Evolutionary conservation across 495 filamentous ascomycete species (phyloP).

Genomic region (Lasiosphaeria miniovina): DNA sequence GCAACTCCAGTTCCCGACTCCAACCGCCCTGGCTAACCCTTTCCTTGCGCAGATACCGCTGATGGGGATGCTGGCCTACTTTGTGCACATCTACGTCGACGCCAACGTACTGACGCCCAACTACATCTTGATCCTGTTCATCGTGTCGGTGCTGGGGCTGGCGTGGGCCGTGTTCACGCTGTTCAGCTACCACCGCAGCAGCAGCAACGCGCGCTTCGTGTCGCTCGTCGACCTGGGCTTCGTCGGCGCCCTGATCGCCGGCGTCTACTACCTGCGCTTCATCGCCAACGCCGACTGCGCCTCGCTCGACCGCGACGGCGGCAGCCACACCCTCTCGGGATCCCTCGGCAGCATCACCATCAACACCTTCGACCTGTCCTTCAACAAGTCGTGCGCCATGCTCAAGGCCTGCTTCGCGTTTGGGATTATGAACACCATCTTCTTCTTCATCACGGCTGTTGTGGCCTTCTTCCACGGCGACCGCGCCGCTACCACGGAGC

Average conservation of each 20-base stretch:
- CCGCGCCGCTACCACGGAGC: slow-evolving; percentile 1
- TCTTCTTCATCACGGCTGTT: slow-evolving; percentile 72
- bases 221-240: slow-evolving; percentile 75
- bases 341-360: slow-evolving; percentile 51
- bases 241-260: slow-evolving; percentile 79
- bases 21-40: slow-evolving; percentile 14
- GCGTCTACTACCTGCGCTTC: slow-evolving; percentile 69
- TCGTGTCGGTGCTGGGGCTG: slow-evolving; percentile 73
- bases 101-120: slow-evolving; percentile 70
- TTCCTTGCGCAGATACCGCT: slow-evolving; percentile 61
- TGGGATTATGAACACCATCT: slow-evolving; percentile 81
- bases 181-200: slow-evolving; percentile 72
- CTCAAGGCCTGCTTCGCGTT: slow-evolving; percentile 83
- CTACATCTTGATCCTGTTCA: slow-evolving; percentile 87
- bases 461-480: slow-evolving; percentile 58
- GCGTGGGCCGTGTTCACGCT: slow-evolving; percentile 81
- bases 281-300: slow-evolving; percentile 67
- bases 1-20: not conserved
- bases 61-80: slow-evolving; percentile 84
- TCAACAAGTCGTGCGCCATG: slow-evolving; percentile 81
- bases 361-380: slow-evolving; percentile 43
- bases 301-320: slow-evolving; percentile 40
- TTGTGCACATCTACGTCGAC: slow-evolving; percentile 71
- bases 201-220: slow-evolving; percentile 71
- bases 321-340: slow-evolving; percentile 58